Conservation (phyloP, 768 basidiomycete genomes). For the Dioszegia crocea region DNA sequence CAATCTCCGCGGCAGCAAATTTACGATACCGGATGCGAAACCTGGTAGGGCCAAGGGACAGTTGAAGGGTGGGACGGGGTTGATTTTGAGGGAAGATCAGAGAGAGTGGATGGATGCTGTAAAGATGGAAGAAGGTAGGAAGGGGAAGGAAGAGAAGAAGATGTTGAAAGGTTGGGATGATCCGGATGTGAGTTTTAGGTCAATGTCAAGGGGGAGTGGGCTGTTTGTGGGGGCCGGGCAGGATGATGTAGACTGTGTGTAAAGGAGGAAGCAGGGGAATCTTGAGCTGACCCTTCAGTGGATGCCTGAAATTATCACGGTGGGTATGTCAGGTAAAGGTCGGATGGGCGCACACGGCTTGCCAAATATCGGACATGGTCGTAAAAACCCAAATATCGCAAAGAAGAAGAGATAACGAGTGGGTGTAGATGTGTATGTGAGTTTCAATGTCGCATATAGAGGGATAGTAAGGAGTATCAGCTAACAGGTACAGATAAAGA, state of each 20-base stretch:
- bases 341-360: conserved; percentile 59
- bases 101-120: conserved; percentile 77
- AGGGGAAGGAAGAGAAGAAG: conserved; percentile 73
- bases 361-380: conserved; percentile 81
- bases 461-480: too few species aligned
- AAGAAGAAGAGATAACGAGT: conserved; percentile 49
- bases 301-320: conserved; percentile 47
- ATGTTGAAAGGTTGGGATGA: conserved; percentile 76
- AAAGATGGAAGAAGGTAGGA: conserved; percentile 67
- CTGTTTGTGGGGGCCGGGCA: too few species aligned
- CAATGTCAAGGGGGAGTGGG: too few species aligned
- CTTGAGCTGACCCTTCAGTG: conserved; percentile 30
- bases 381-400: conserved; percentile 80
- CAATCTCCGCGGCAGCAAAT: conserved; percentile 82
- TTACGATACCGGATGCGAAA: conserved; percentile 85
- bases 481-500: too few species aligned
- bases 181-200: conserved; percentile 60
- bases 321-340: conserved; percentile 60
- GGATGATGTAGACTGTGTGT: too few species aligned
- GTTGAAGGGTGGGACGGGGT: conserved; percentile 69
- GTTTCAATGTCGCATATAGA: too few species aligned
- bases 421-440: neutral
- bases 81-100: conserved; percentile 92
- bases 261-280: too few species aligned
- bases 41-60: conserved; percentile 72